Base-by-base conservation (phyloP, 1,284 basidiomycete species). In the Apiotrichum sp. region DNA sequence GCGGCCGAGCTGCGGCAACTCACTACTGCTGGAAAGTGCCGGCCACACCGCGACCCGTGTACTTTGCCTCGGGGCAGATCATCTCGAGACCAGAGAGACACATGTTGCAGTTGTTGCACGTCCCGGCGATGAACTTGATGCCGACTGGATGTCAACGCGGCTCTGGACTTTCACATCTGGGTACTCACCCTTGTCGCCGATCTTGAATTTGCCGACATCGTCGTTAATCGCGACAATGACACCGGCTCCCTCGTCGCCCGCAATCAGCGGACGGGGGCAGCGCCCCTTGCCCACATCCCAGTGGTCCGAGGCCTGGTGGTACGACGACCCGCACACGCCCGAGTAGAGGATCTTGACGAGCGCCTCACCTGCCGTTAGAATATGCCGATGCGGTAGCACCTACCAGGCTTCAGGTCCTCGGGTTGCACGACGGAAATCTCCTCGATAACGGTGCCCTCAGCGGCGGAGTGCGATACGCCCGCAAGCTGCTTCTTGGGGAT, bases 181-280 rank as follows among this genome's bases (percentile, higher is more conserved):
- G 22, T 22, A 34, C 59, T n/a, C 34, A 58, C 57, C 57, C 13
- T 38, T 59, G 29, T 58, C 50, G 29, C 59, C 64, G 16, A 62
- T 10, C 39, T 53, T 53, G 51, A 63, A 42, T 33, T 43, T 33
- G 16, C 41, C 81, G 0, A 72, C 64, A 53, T 66, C 63, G 55
- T 68, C 73, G 10, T 63, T 65, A 3, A 89, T 80, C 22, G 83
- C 81, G 35, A 89, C 77, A 22, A 95, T 81, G 68, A 85, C 83
- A 31, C 92, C 89, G 22, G 89, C 81, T 58, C 92, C 86, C 71
- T 95, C 90, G 69, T 93, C 90, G 4, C 91, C 90, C 55, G 88
- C 89, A 56, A 93, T 82, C 32, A 48, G 47, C 3, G 47, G 47
- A 4, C 47, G 47, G 7, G 47, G 22, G 50, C 90, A 81, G 0